Conservation (phyloP, 345 rosid species). For the Anastatica hierochuntica region DNA sequence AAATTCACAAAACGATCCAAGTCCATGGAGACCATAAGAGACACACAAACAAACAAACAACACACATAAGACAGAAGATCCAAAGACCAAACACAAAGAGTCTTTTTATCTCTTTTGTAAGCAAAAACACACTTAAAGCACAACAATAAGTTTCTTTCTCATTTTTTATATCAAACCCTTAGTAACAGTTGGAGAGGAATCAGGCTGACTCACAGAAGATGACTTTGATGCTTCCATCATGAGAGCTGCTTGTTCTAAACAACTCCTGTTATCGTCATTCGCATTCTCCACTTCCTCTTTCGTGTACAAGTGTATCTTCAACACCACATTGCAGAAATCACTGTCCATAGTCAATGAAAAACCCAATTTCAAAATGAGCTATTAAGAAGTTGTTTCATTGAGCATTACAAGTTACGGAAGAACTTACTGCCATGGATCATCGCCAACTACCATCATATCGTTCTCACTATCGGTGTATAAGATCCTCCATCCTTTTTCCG, state of each 20-base stretch:
- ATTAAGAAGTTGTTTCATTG: background rate
- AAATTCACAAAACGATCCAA: too few relatives aligned
- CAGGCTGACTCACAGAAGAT: constrained; percentile 80
- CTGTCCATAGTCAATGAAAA: constrained; percentile 26
- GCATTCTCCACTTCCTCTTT: constrained; percentile 85
- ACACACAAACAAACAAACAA: constrained; percentile 13
- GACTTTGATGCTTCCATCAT: constrained; percentile 78
- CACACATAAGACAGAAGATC: too few relatives aligned
- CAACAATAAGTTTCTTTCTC: background rate
- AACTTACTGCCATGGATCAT: constrained; percentile 94
- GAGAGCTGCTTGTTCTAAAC: constrained; percentile 67
- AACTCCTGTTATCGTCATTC: constrained; percentile 84
- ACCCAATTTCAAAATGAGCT: background rate
- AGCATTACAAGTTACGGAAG: constrained; percentile 4
- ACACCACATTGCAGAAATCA: constrained; percentile 75
- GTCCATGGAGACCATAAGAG: constrained; percentile 2
- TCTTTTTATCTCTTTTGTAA: background rate
- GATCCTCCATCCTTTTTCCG: constrained; percentile 74
- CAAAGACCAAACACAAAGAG: background rate
- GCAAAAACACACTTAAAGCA: constrained; percentile 7
- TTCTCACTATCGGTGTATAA: constrained; percentile 84
- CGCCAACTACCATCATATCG: constrained; percentile 91
- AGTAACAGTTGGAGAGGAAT: constrained; percentile 51
- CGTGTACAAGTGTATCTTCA: constrained; percentile 75
- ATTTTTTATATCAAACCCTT: constrained; percentile 28